These are phyloP conservation scores for Phytophthora kernoviae DNA, from an alignment of 352 stramenopile genomes.

Conservation along the genomic window DNA sequence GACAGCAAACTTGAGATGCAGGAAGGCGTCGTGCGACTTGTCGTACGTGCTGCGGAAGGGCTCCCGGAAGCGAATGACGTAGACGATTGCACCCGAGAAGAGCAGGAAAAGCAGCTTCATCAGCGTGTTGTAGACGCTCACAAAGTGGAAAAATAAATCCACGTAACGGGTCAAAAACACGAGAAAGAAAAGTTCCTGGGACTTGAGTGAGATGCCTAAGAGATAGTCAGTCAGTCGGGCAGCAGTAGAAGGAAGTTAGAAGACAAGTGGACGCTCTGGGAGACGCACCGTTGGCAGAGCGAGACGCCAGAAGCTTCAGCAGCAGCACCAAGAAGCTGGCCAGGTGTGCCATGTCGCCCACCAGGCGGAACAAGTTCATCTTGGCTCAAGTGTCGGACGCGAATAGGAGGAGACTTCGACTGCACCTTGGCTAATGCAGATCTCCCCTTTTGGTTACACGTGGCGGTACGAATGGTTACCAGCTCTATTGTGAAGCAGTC, in stretches of 20 bases:
- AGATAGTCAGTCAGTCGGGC: background rate
- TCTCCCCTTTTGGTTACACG: background rate
- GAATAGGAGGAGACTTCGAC: slow-evolving; percentile 3
- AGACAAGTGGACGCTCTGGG: background rate
- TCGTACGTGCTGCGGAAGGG: slow-evolving; percentile 98
- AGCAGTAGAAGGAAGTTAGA: background rate
- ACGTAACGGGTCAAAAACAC: slow-evolving; percentile 99
- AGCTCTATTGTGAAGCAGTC: background rate
- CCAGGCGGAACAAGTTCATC: slow-evolving; percentile 98
- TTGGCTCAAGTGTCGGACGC: background rate
- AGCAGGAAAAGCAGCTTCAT: slow-evolving; percentile 99
- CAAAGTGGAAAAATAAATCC: slow-evolving; percentile 97
- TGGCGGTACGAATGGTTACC: background rate
- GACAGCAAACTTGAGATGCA: slow-evolving; percentile 98
- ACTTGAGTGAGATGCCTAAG: slow-evolving; percentile 97
- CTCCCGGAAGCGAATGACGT: slow-evolving; percentile 97
- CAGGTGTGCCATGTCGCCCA: slow-evolving; percentile 99
- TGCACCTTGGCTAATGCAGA: slow-evolving; percentile 10
- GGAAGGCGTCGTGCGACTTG: slow-evolving; percentile 98
- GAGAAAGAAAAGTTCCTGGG: slow-evolving; percentile 99
- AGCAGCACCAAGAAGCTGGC: slow-evolving; percentile 99
- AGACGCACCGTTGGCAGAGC: slow-evolving; percentile 71
- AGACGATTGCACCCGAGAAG: slow-evolving; percentile 97
- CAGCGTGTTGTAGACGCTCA: slow-evolving; percentile 97
- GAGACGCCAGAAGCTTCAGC: slow-evolving; percentile 93